Evolutionary conservation across 2,329 filamentous ascomycete genomes (phyloP).

Genomic region (Hortaea werneckii): DNA sequence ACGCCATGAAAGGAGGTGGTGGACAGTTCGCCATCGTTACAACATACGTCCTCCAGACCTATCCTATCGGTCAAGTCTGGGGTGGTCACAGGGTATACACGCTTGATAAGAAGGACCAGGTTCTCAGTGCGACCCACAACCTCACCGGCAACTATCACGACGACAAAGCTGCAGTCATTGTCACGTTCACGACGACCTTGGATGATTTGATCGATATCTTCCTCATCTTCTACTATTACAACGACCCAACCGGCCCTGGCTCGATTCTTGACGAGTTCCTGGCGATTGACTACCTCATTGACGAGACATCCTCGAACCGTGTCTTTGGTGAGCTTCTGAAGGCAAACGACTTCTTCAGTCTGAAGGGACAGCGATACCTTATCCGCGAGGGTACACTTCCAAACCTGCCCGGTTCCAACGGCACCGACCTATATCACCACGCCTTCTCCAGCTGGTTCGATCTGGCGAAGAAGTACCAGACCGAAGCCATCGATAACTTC

Average conservation of each 20-base stretch:
- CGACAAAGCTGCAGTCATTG: constrained; percentile 50
- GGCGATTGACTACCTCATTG: constrained; percentile 10
- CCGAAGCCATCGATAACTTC: no score
- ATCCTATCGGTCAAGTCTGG: constrained; percentile 28
- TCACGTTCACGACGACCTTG: constrained; percentile 41
- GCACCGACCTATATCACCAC: no score
- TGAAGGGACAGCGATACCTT: constrained; percentile 25
- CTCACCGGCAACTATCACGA: constrained; percentile 51
- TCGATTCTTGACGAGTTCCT: constrained; percentile 48
- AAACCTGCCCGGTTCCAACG: constrained; percentile 9
- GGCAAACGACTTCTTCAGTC: constrained; percentile 5
- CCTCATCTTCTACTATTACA: constrained; percentile 52
- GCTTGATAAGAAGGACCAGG: constrained; percentile 26
- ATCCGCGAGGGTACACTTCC: constrained; percentile 32
- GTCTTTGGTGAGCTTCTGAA: constrained; percentile 6
- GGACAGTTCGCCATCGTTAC: constrained; percentile 28
- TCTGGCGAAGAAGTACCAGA: no score
- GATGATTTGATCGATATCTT: constrained; percentile 41
- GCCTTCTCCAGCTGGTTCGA: no score
- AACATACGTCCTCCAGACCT: constrained; percentile 23
- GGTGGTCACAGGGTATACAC: constrained; percentile 37
- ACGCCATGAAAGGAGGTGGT: constrained; percentile 17
- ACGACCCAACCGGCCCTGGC: constrained; percentile 37
- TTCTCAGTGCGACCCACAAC: constrained; percentile 34
- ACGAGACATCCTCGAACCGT: not conserved